Conservation (phyloP, 805 yeast species). For the Ogataea pilisensis region DNA sequence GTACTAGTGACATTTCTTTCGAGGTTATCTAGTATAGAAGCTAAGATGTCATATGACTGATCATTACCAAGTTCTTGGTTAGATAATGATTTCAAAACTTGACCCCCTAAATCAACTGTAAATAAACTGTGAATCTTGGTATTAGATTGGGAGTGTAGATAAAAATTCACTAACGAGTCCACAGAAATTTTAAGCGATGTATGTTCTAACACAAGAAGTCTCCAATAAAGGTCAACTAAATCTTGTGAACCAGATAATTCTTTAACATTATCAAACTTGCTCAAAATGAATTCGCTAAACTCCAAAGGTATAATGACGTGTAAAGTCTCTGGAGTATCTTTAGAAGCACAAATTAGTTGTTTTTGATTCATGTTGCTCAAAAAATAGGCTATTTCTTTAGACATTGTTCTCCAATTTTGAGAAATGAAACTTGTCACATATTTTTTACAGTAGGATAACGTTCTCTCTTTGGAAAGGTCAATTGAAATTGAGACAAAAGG, state of each 20-base stretch:
- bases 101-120: conserved; percentile 39
- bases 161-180: conserved; percentile 19
- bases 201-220: conserved; percentile 39
- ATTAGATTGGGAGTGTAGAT: conserved; percentile 8
- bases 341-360: conserved; percentile 13
- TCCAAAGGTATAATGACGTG: conserved; percentile 30
- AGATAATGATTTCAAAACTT: conserved; percentile 33
- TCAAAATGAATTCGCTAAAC: conserved; percentile 28
- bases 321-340: conserved; percentile 8
- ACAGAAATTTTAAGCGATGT: conserved; percentile 29
- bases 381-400: conserved; percentile 39
- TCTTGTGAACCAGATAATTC: conserved; percentile 7
- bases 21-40: conserved; percentile 22
- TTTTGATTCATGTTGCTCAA: conserved; percentile 34
- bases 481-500: conserved; percentile 45
- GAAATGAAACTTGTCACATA: conserved; percentile 48
- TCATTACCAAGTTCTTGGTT: conserved; percentile 20
- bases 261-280: conserved; percentile 18
- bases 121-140: conserved; percentile 22
- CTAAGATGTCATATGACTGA: conserved; percentile 14
- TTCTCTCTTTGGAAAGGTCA: conserved; percentile 40
- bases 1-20: conserved; percentile 32
- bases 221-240: conserved; percentile 46
- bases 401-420: conserved; percentile 34
- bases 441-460: conserved; percentile 40